Base-by-base conservation (phyloP, 306 rosid genomes). In the Purshia tridentata region DNA sequence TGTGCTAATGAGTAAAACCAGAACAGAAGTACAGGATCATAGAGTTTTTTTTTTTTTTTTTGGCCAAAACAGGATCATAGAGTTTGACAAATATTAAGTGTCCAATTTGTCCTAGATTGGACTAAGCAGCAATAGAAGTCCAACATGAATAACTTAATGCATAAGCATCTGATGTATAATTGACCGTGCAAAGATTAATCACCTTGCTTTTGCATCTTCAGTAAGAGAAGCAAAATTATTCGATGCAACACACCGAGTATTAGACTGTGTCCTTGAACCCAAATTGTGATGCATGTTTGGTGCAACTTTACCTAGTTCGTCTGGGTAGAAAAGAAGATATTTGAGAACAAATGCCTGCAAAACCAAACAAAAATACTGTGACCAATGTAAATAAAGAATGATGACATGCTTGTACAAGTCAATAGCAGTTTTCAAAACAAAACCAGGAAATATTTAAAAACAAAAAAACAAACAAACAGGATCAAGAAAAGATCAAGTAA, bases 321-420 rank as follows among this genome's bases (percentile, higher is more conserved):
- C 78, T 12, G 72, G 82, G 76, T 84, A 82, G 92, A 90, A 94
- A 78, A 94, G 75, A 62, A 94, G 82, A 85, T 91, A 83, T 85
- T 91, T 94, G 80, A 94, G 87, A 82, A 89, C 98, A 81, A 85
- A 90, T 62, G 97, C 98, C 98, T 94, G 97, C 70, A 77, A 51
- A 78, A 78, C 57, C 70, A 61, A 68, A 77, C 75, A 81, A 56
- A 72, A 81, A 57, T n/a, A 48, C 47, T 52, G 80, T 45, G 58
- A 80, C 72, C 52, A 70, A 80, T 50, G 62, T 67, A 23, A 79
- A 69, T 53, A 57, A 10, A 22, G 15, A 39, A 67, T 57, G 55
- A 51, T 81, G 68, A n/a, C 44, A 74, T 5, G 66, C 51, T 48
- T 83, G 7, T 47, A 67, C 45, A 75, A 42, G 46, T 45, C 75